Evolutionary conservation across 345 rosid genomes (phyloP).

Genomic region (Litchi chinensis): DNA sequence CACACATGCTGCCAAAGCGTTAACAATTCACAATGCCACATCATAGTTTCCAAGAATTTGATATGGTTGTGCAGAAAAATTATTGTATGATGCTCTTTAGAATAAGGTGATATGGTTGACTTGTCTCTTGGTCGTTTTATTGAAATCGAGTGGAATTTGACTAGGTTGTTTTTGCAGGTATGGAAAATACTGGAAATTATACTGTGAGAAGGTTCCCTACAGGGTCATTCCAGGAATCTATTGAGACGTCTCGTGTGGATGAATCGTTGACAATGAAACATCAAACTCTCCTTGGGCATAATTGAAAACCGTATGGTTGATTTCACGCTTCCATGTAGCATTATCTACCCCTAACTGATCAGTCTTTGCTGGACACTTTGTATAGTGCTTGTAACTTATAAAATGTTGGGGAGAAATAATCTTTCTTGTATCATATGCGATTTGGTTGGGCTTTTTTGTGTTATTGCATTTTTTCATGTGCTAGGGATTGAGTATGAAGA

Average conservation of each 20-base stretch:
- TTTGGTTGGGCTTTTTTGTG: not conserved
- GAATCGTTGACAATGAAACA: not conserved
- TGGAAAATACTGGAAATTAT: slow-evolving; percentile 85
- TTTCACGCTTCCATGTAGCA: not conserved
- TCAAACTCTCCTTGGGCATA: slow-evolving; percentile 43
- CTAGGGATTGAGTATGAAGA: not conserved
- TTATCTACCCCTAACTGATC: not conserved
- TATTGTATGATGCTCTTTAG: not conserved
- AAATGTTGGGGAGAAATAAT: not conserved
- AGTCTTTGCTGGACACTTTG: not conserved
- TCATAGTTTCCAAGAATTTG: not conserved
- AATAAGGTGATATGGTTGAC: not conserved
- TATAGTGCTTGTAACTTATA: not conserved
- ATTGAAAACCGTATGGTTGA: not conserved
- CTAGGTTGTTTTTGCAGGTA: slow-evolving; percentile 50
- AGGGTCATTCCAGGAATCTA: slow-evolving; percentile 80
- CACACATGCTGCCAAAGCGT: not conserved
- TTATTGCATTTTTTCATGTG: not conserved
- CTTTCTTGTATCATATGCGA: not conserved
- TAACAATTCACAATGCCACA: too few relatives aligned
- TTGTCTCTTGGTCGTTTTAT: slow-evolving; percentile 20
- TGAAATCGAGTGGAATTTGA: not conserved
- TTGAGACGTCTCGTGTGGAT: slow-evolving; percentile 32
- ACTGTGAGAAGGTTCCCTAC: slow-evolving; percentile 79
- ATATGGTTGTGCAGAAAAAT: not conserved